Base-by-base conservation (phyloP, 164 flowering plant genomes). In the Cinnamomum chago region DNA sequence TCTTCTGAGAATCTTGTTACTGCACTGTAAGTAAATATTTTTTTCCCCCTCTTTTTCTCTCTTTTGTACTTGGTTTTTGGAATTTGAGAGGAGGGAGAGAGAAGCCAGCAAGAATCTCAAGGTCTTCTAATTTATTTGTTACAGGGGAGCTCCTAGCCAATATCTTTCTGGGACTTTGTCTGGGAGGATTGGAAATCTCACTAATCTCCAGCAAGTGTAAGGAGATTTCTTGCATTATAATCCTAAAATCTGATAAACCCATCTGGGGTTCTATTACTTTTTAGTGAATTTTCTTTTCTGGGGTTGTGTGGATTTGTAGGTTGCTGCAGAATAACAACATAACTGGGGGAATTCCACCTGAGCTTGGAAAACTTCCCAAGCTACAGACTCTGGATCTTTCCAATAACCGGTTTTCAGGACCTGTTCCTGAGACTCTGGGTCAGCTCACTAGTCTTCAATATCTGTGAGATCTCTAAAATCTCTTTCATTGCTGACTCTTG, bases 81-180 rank as follows among this genome's bases (percentile, higher is more conserved):
- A 22, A 24, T 18, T 23, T 11, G 67, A 24, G 67, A 25, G 50
- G 23, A 11, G 6, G 33, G 24, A 4, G 12, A 5, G 47, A 40
- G 47, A 40, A 40, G 47, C 47, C 47, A 7, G 11, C 47, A 40
- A 40, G 10, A 50, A 70, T 6, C 14, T 20, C 5, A 24, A 71
- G 24, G 62, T 50, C 24, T 51, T 68, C 7, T 40, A 69, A 27
- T 17, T 27, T 25, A 40, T 70, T 67, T 78, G 47, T 73, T 78
- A 67, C 86, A 95, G 99, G 24, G 98, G 92, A 75, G 95, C 93
- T 80, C 98, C 99, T 22, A 93, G 97, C 77, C 98, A 92, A 72
- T 86, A 86, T 81, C 79, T 95, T 15, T 90, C 96, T 27, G 99
- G 99, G 74, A 86, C 84, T 69, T 75, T 95, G 58, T 90, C 98